phyloP scores from a whole-genome alignment of 257 asterid species.

The Thymus mandschuricus region DNA sequence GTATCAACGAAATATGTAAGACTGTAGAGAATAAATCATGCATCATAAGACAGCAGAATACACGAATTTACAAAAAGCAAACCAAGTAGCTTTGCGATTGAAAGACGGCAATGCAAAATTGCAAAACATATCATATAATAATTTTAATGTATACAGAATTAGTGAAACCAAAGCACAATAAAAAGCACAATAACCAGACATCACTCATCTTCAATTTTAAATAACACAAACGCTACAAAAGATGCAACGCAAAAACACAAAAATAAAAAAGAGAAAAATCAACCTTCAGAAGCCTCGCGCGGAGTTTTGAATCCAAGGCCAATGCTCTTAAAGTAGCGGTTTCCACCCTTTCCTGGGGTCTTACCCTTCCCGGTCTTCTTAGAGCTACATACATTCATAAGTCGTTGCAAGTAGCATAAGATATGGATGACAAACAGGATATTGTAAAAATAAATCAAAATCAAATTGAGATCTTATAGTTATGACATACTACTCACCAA shows the following conservation, averaged over 20 bases:
- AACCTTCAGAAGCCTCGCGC: constrained; percentile 56
- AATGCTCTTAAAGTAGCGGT: constrained; percentile 52
- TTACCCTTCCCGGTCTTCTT: constrained; percentile 60
- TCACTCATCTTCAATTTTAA: too few relatives aligned
- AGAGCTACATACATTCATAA: constrained; percentile 36
- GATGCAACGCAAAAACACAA: not conserved
- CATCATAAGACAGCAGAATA: not conserved
- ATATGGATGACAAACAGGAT: too few relatives aligned
- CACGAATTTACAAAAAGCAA: not conserved
- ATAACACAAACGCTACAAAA: too few relatives aligned
- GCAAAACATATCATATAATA: too few relatives aligned
- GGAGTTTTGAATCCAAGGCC: constrained; percentile 60
- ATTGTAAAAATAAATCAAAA: too few relatives aligned
- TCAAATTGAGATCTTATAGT: too few relatives aligned
- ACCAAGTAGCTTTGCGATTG: not conserved
- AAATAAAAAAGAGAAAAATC: not conserved
- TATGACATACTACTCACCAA: constrained; percentile 32
- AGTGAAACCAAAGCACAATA: too few relatives aligned
- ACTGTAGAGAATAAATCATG: not conserved
- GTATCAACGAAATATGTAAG: not conserved
- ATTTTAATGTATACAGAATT: too few relatives aligned
- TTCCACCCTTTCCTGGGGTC: constrained; percentile 59
- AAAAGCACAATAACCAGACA: too few relatives aligned
- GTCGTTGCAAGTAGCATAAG: too few relatives aligned
- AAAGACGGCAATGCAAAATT: too few relatives aligned